Base-by-base conservation (phyloP, 176 grass and related monocot species). In the Tillandsia leiboldiana region DNA sequence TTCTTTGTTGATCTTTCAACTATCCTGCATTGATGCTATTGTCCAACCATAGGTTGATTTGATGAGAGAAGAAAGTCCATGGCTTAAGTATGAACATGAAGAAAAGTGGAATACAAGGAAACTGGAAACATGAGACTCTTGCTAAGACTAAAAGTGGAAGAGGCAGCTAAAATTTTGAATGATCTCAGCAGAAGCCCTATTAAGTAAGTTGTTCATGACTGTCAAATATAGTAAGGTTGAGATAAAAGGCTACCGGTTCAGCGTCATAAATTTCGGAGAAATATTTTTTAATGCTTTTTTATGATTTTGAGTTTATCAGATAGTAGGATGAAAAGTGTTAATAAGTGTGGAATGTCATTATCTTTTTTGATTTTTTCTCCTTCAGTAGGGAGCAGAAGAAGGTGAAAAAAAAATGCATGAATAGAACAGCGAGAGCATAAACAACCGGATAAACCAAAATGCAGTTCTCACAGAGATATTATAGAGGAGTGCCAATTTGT, bases 11-110 rank as follows among this genome's bases (percentile, higher is more conserved):
- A n/a, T n/a, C n/a, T n/a, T n/a, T n/a, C n/a, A n/a, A n/a, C n/a
- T n/a, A n/a, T n/a, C n/a, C n/a, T n/a, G n/a, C n/a, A n/a, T n/a
- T 70, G 76, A 74, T 10, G 79, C 51, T 20, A 47, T 59, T 49
- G 51, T 72, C 57, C 10, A 83, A 49, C 68, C 63, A 24, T 74
- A 96, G 91, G 87, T 81, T 71, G 84, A 90, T 57, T 67, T 75
- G 76, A 96, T 96, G 91, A 96, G 79, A n/a, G 52, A 96, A 90
- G 77, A 96, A 96, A 73, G 22, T 96, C 3, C 92, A n/a, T n/a
- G n/a, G n/a, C n/a, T n/a, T n/a, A n/a, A n/a, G n/a, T n/a, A n/a
- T n/a, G n/a, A n/a, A n/a, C 92, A 56, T 96, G 92, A 86, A 86
- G 80, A n/a, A 84, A 83, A 69, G 49, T 52, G 70, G 85, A 96